Evolutionary conservation across 2,329 filamentous ascomycete species (phyloP).

Genomic region (Alternaria triticina): DNA sequence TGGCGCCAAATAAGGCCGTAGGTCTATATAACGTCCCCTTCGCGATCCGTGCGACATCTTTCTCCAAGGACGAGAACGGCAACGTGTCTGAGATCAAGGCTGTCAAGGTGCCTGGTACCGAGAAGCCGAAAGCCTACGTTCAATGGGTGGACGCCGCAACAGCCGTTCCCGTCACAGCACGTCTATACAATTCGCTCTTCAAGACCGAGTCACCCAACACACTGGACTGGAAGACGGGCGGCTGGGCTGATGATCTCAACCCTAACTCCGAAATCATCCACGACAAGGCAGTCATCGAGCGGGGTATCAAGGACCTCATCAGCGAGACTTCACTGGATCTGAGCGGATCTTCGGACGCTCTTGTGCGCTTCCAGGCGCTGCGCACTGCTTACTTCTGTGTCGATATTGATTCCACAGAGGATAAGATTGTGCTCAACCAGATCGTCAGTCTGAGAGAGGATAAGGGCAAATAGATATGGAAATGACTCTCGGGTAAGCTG

Average conservation of each 20-base stretch:
- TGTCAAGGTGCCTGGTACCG: constrained; percentile 66
- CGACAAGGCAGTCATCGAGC: constrained; percentile 78
- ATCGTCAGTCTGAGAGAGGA: constrained; percentile 94
- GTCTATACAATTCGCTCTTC: constrained; percentile 84
- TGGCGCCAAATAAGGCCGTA: constrained; percentile 76
- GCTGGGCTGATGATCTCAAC: constrained; percentile 85
- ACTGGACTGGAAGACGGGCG: constrained; percentile 70
- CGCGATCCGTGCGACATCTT: constrained; percentile 72
- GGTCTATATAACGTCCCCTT: constrained; percentile 74
- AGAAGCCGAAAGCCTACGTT: constrained; percentile 76
- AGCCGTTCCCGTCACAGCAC: constrained; percentile 67
- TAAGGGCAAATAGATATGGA: constrained; percentile 34
- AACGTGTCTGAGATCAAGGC: constrained; percentile 71
- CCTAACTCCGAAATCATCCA: constrained; percentile 84
- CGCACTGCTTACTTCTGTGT: constrained; percentile 87
- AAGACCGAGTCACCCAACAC: constrained; percentile 82
- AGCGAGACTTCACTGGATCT: constrained; percentile 53
- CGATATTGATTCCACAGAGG: constrained; percentile 71
- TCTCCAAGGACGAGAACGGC: constrained; percentile 70
- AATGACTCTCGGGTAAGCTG: background rate
- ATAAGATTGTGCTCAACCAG: constrained; percentile 85
- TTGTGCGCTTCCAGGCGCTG: constrained; percentile 88
- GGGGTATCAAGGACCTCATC: constrained; percentile 82
- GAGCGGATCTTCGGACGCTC: constrained; percentile 44
- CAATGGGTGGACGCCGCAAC: constrained; percentile 82